phyloP scores from a whole-genome alignment of 805 yeast species.

The Myxozyma nipponensis region DNA sequence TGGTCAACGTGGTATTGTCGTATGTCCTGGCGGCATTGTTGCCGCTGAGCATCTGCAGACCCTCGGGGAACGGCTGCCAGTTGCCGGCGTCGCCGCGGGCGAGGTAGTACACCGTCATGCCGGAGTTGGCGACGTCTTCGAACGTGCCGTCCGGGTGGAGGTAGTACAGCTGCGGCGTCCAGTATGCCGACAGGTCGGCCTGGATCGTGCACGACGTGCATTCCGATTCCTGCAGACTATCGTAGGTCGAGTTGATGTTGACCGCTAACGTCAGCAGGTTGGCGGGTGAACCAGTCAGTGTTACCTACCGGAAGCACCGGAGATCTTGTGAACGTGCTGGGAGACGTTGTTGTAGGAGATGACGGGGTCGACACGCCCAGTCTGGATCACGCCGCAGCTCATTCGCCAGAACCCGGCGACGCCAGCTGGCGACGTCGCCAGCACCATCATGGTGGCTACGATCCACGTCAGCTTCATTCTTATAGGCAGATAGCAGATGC shows the following conservation, averaged over 20 bases:
- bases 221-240: not conserved
- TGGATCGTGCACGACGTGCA: slow-evolving; percentile 5
- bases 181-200: slow-evolving; percentile 8
- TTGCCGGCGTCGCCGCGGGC: slow-evolving; percentile 2
- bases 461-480: no score
- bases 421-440: not conserved
- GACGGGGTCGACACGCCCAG: slow-evolving; percentile 6
- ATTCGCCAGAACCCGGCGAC: slow-evolving; percentile 55
- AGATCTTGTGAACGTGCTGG: slow-evolving; percentile 5
- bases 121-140: slow-evolving; percentile 1
- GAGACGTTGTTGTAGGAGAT: slow-evolving; percentile 6
- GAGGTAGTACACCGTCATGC: slow-evolving; percentile 6
- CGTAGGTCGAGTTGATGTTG: not conserved
- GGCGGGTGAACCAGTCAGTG: not conserved
- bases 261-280: not conserved
- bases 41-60: slow-evolving; percentile 11
- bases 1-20: not conserved
- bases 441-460: no score
- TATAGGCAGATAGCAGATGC: no score
- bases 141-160: slow-evolving; percentile 1
- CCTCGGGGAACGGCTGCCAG: slow-evolving; percentile 5
- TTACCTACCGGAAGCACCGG: not conserved
- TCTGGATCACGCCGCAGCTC: slow-evolving; percentile 36
- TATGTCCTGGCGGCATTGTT: not conserved
- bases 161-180: slow-evolving; percentile 7